phyloP scores from a whole-genome alignment of 2,329 filamentous ascomycete genomes.

The Pleurostoma richardsiae region DNA sequence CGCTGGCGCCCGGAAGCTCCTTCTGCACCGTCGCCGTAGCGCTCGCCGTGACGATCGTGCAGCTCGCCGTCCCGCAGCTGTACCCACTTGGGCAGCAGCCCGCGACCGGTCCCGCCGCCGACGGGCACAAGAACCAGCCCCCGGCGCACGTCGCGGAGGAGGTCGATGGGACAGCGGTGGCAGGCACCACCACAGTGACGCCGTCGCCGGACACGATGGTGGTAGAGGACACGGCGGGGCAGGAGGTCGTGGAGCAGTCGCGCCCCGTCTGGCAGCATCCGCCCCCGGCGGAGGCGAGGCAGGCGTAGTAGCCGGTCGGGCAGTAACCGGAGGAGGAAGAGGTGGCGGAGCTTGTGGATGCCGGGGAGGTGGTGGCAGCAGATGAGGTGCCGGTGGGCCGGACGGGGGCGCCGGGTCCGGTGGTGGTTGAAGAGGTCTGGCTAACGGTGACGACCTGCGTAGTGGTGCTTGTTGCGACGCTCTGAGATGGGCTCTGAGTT shows the following conservation, averaged over 20 bases:
- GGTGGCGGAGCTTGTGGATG: slow-evolving; percentile 22
- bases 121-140: slow-evolving; percentile 72
- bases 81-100: slow-evolving; percentile 84
- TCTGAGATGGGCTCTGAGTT: slow-evolving; percentile 26
- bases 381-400: slow-evolving; percentile 38
- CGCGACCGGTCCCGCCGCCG: slow-evolving; percentile 53
- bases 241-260: slow-evolving; percentile 77
- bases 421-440: slow-evolving; percentile 25
- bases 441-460: slow-evolving; percentile 27
- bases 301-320: slow-evolving; percentile 89
- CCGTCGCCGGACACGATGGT: slow-evolving; percentile 60
- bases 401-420: slow-evolving; percentile 38
- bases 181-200: slow-evolving; percentile 65
- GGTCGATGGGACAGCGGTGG: slow-evolving; percentile 36
- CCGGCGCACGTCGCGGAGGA: slow-evolving; percentile 56
- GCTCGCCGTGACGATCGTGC: slow-evolving; percentile 50
- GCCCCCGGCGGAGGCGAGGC: slow-evolving; percentile 76
- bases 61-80: slow-evolving; percentile 66
- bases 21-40: slow-evolving; percentile 55
- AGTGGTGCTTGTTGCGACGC: slow-evolving; percentile 21
- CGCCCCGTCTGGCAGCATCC: slow-evolving; percentile 83
- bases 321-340: slow-evolving; percentile 49
- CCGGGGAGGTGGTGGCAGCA: slow-evolving; percentile 24
- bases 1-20: slow-evolving; percentile 29
- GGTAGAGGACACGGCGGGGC: slow-evolving; percentile 55